Percentiles rank a stretch among this genome's conserved stretches.
Evolutionary conservation across 2,329 filamentous ascomycete genomes (phyloP).

Genomic region (Pyricularia pennisetigena): DNA sequence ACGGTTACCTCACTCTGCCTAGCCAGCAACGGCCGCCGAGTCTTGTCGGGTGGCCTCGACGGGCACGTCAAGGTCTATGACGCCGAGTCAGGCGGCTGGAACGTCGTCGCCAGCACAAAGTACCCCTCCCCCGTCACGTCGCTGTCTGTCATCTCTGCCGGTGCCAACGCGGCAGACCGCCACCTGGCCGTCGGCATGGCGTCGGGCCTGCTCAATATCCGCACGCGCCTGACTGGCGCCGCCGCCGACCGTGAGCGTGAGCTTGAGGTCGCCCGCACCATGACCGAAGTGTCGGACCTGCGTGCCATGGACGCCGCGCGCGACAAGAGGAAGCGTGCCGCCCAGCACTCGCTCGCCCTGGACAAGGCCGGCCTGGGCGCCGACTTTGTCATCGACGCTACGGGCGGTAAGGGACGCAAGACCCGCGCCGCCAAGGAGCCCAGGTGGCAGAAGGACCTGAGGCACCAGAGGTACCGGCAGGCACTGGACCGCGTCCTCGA

Average conservation of each 20-base stretch:
- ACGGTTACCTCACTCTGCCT: conserved; percentile 82
- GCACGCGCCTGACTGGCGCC: conserved; percentile 52
- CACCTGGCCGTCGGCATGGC: conserved; percentile 94
- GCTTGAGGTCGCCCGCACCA: conserved; percentile 58
- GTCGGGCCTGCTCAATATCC: conserved; percentile 61
- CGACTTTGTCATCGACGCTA: conserved; percentile 69
- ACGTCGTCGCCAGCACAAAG: conserved; percentile 89
- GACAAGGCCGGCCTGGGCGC: conserved; percentile 77
- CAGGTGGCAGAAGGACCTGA: conserved; percentile 73
- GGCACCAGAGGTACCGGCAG: conserved; percentile 64
- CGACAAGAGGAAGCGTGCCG: conserved; percentile 55
- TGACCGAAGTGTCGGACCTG: conserved; percentile 61
- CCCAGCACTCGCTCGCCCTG: conserved; percentile 40
- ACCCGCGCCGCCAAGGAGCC: conserved; percentile 53
- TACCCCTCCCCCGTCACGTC: conserved; percentile 88
- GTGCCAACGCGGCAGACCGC: conserved; percentile 67
- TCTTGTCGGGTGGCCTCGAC: conserved; percentile 83
- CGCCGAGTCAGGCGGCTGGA: conserved; percentile 78
- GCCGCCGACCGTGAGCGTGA: conserved; percentile 72
- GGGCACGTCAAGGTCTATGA: conserved; percentile 90
- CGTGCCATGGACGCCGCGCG: conserved; percentile 67
- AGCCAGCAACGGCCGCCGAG: conserved; percentile 68
- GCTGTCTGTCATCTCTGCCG: conserved; percentile 63
- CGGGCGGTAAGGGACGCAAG: conserved; percentile 13
- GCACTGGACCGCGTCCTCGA: conserved; percentile 74